Conservation (phyloP, 495 filamentous ascomycete species). For the Amniculicola lignicola region DNA sequence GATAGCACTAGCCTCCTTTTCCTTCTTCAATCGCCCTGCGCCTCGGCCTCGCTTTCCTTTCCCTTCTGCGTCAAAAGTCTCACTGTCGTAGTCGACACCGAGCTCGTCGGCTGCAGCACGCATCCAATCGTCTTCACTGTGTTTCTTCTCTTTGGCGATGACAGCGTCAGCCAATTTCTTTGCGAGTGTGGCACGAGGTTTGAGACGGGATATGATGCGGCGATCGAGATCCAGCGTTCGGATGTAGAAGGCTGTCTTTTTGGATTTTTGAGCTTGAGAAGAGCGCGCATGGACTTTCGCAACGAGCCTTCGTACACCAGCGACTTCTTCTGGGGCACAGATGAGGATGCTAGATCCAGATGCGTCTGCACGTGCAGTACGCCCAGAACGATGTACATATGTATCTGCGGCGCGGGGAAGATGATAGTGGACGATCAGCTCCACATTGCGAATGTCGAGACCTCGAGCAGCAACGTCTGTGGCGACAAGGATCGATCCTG, state of each 20-base stretch:
- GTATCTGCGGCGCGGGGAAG: conserved; percentile 85
- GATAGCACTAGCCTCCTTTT: conserved; percentile 63
- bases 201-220: conserved; percentile 69
- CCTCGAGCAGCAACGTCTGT: conserved; percentile 97
- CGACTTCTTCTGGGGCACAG: conserved; percentile 87
- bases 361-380: conserved; percentile 80
- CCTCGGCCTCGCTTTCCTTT: conserved; percentile 63
- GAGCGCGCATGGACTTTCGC: conserved; percentile 72
- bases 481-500: conserved; percentile 74
- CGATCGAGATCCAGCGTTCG: conserved; percentile 80
- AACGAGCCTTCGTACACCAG: conserved; percentile 75
- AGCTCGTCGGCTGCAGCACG: conserved; percentile 83
- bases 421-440: conserved; percentile 91
- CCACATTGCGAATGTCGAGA: conserved; percentile 85
- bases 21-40: conserved; percentile 66
- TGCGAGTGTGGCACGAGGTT: conserved; percentile 68
- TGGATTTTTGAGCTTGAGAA: conserved; percentile 37
- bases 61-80: conserved; percentile 64
- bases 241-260: conserved; percentile 55
- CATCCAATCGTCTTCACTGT: conserved; percentile 80
- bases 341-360: conserved; percentile 79
- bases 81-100: conserved; percentile 88
- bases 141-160: conserved; percentile 82
- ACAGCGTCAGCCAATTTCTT: conserved; percentile 79
- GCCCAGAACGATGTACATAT: conserved; percentile 93